Percentiles rank a stretch among this genome's conserved stretches.
Evolutionary conservation across 805 yeast species (phyloP).

Genomic region (Diddensiella transvaalensis): DNA sequence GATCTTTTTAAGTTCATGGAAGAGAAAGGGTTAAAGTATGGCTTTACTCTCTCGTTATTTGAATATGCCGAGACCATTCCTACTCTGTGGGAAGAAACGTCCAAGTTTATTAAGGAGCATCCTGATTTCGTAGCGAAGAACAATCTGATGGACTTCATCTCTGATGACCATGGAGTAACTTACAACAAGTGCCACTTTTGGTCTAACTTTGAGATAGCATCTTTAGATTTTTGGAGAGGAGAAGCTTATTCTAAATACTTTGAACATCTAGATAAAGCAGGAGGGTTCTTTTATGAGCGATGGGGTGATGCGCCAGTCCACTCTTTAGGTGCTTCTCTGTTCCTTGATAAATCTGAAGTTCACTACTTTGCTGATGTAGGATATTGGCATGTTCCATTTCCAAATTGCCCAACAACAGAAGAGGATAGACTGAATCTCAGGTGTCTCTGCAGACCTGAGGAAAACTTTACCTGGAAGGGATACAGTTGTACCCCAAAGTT

Average conservation of each 20-base stretch:
- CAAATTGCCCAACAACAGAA: constrained; percentile 49
- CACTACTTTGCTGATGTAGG: constrained; percentile 62
- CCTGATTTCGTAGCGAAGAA: constrained; percentile 58
- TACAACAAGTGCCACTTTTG: constrained; percentile 88
- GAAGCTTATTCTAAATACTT: constrained; percentile 53
- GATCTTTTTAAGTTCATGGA: constrained; percentile 81
- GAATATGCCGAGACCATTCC: constrained; percentile 70
- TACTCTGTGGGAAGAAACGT: constrained; percentile 71
- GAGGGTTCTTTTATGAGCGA: constrained; percentile 70
- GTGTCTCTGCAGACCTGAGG: constrained; percentile 70
- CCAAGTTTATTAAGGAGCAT: constrained; percentile 55
- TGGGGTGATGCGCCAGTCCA: constrained; percentile 82
- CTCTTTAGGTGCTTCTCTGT: constrained; percentile 57
- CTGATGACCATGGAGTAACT: constrained; percentile 63
- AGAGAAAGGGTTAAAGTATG: constrained; percentile 67
- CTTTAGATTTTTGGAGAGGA: constrained; percentile 54
- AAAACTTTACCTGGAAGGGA: constrained; percentile 41
- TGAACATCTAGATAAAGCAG: constrained; percentile 55
- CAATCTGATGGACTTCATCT: constrained; percentile 66
- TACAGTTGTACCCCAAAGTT: constrained; percentile 38
- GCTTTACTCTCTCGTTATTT: constrained; percentile 69
- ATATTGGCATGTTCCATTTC: constrained; percentile 54
- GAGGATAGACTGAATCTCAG: constrained; percentile 51
- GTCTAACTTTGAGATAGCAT: constrained; percentile 69
- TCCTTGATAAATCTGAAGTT: constrained; percentile 48